Conservation (phyloP, 768 basidiomycete species). For the Russula vinacea region DNA sequence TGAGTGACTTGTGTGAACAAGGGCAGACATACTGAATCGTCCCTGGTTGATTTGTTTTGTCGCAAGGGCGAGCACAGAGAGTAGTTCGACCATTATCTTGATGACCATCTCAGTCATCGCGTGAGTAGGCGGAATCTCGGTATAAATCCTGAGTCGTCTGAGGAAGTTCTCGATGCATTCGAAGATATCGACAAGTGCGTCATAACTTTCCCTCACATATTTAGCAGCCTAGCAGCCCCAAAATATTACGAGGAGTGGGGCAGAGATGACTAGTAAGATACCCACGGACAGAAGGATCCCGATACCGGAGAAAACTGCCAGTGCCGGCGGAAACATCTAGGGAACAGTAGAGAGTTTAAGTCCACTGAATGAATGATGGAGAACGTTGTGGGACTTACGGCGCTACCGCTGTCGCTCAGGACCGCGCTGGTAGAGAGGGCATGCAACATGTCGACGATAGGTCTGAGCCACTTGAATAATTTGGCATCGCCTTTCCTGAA, state of each 20-base stretch:
- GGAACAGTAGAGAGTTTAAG: not conserved
- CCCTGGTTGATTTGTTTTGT: not conserved
- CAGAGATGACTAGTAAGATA: not conserved
- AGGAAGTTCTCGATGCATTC: not conserved
- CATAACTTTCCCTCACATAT: not conserved
- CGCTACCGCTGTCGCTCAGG: not conserved
- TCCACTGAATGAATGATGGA: not conserved
- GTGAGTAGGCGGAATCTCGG: not conserved
- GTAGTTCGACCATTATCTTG: not conserved
- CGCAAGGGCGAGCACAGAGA: not conserved
- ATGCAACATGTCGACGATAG: not conserved
- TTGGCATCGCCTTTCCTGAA: not conserved
- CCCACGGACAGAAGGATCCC: not conserved
- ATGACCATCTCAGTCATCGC: not conserved
- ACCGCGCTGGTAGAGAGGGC: not conserved
- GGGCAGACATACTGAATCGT: not conserved
- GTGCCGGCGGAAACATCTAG: not conserved
- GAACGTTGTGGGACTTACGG: not conserved
- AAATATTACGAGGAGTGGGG: too few species aligned
- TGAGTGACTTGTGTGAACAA: not conserved
- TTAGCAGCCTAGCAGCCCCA: not conserved
- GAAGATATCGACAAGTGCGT: not conserved
- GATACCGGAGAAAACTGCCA: not conserved
- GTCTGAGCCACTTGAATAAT: not conserved
- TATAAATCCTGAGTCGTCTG: not conserved